Evolutionary conservation across 208 protist species (phyloP), one percentile per base, ranked within the genome.

Genomic region (Entamoeba moshkovskii): DNA sequence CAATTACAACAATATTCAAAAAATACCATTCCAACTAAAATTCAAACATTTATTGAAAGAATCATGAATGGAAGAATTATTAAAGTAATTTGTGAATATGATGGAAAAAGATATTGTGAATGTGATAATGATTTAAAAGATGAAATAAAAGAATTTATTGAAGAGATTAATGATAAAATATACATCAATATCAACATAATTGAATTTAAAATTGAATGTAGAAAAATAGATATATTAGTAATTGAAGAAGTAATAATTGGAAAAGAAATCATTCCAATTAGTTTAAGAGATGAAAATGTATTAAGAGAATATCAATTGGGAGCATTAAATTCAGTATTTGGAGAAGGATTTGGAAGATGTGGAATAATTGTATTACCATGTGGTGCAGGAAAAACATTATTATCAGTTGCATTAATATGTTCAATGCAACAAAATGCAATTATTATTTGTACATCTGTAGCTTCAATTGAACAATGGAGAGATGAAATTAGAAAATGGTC

Each of bases 311-410:
- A 73, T 16, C 59, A 73, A 73, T 6, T 73, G 4, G 22, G 59
- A 29, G 59, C 11, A 73, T 29, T 73, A 6, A 73, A 16, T 73
- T 38, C 25, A 22, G 59, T 73, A 38, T 73, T 73, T 73, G 18
- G n/a, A 73, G 22, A 73, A 22, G n/a, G n/a, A 66, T 73, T 94
- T 47, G 96, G 95, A 11, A 94, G 96, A 59, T 97, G 96, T 29
- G 98, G 99, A 42, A 98, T 99, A 66, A 98, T 99, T 92, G 98
- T 99, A 44, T 97, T 99, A 11, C 99, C 99, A 11, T 99, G 99
- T 96, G 99, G 99, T 45, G 98, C 98, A 13, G 99, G 99, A 42
- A 99, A 99, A 96, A 99, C 99, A 29, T 96, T 99, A 18, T 97
- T 99, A 22, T 99, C 99, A 45, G 98, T 99, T 44, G 98, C 98